Conservation (phyloP, 495 filamentous ascomycete species). For the Clohesyomyces aquaticus region DNA sequence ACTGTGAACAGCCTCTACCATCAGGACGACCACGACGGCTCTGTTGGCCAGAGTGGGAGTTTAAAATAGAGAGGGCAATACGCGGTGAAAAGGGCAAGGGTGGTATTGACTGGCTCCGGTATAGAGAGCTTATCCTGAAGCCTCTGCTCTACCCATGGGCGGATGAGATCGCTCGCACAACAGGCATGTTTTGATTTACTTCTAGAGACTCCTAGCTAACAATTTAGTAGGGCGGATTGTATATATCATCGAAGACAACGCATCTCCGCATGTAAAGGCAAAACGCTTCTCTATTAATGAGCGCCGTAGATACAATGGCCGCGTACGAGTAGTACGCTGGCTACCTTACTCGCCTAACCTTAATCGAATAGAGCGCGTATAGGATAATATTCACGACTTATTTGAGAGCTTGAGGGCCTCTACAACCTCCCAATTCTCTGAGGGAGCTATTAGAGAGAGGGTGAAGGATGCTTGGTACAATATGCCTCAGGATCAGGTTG, state of each 20-base stretch:
- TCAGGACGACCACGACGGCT: neutral
- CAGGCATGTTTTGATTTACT: too few relatives aligned
- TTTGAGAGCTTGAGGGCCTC: neutral
- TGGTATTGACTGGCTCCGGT: constrained; percentile 3
- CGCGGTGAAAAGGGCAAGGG: neutral
- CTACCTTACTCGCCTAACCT: neutral
- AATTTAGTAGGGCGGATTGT: neutral
- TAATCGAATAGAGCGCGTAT: neutral
- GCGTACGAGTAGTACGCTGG: neutral
- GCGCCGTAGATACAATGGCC: neutral
- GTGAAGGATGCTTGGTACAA: neutral
- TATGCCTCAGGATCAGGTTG: neutral
- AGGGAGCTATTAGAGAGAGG: neutral
- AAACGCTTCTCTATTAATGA: neutral
- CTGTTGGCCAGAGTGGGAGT: constrained; percentile 1
- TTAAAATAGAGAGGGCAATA: neutral
- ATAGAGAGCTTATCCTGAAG: constrained; percentile 4
- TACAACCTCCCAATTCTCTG: neutral
- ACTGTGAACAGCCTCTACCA: neutral
- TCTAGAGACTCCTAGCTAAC: too few relatives aligned
- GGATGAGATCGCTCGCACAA: neutral
- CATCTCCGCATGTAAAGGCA: neutral
- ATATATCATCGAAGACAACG: constrained; percentile 1
- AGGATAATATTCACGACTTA: neutral
- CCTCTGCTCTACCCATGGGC: constrained; percentile 1